A percentile compares a stretch with the other conserved stretches of the same genome.
These are phyloP conservation scores for Ogataea kodamae DNA, from an alignment of 805 yeast species.

Conservation along the genomic window DNA sequence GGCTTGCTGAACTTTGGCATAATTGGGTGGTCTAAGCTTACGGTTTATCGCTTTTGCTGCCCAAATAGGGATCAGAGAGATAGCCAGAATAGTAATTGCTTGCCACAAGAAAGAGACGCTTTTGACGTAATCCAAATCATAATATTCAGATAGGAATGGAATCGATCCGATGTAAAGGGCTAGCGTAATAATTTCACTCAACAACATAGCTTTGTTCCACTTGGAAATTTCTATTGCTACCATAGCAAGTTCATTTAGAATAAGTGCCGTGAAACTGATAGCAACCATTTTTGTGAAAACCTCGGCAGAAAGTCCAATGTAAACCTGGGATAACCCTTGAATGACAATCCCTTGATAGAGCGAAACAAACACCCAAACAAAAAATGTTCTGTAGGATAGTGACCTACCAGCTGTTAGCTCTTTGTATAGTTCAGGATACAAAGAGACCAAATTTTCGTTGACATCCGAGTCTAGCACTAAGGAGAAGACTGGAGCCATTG, in stretches of 20 bases:
- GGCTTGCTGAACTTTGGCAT: slow-evolving; percentile 91
- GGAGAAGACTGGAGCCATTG: slow-evolving; percentile 98
- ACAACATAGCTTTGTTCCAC: slow-evolving; percentile 81
- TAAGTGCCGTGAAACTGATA: slow-evolving; percentile 71
- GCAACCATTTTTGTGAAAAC: slow-evolving; percentile 78
- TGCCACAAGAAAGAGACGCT: slow-evolving; percentile 68
- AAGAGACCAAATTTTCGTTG: slow-evolving; percentile 78
- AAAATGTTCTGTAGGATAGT: slow-evolving; percentile 80
- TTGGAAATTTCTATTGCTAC: slow-evolving; percentile 87
- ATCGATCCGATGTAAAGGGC: slow-evolving; percentile 65
- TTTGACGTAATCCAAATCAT: slow-evolving; percentile 61
- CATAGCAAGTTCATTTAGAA: slow-evolving; percentile 87
- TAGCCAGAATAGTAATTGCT: slow-evolving; percentile 53
- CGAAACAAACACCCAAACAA: slow-evolving; percentile 86
- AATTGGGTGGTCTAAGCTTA: slow-evolving; percentile 85
- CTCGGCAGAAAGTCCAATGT: slow-evolving; percentile 56
- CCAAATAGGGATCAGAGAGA: slow-evolving; percentile 90
- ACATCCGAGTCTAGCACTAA: slow-evolving; percentile 89
- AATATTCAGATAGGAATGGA: slow-evolving; percentile 87
- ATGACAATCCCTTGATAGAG: slow-evolving; percentile 87
- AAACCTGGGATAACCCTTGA: slow-evolving; percentile 75
- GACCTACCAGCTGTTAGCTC: slow-evolving; percentile 88
- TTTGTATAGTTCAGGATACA: slow-evolving; percentile 92
- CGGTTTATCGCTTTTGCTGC: slow-evolving; percentile 70
- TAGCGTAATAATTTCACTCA: slow-evolving; percentile 68